Evolutionary conservation across 2,329 filamentous ascomycete genomes (phyloP), one percentile per base, ranked within the genome.

Genomic region (Xylariomycetidae sp.): DNA sequence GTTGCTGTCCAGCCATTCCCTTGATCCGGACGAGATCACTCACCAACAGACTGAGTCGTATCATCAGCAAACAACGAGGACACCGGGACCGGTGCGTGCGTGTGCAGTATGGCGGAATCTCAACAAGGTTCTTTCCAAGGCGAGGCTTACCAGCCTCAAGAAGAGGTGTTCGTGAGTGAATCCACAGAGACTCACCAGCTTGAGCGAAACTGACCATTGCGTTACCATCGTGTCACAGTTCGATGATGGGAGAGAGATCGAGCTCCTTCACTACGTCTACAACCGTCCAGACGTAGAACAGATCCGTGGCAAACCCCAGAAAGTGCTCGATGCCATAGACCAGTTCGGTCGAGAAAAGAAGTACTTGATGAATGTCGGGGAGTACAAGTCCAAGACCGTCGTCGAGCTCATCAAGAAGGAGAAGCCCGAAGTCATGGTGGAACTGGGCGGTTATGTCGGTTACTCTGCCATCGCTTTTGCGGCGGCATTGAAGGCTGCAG

Each of bases 391-490:
- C 29, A 70, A 68, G 41, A 80, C 87, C 33, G 75, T 90, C 2
- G 71, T 71, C 7, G 69, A 82, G 19, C 57, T 89, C 24, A 88
- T 92, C 38, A 64, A 65, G 14, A 65, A 82, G 42, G 63, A 70
- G 29, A 83, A 81, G 53, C 84, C 83, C 1, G 57, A 74, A 34
- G 68, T 68, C 3, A 85, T 88, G 76, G 70, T 90, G 29, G 85
- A 93, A 54, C 68, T 92, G 0, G 85, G 86, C 29, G 82, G 83
- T 30, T 92, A 90, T 57, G 71, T 88, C 14, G 85, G 85, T 25
- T 92, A 92, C 64, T 90, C 85, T 0, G 79, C 80, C 38, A 77
- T 92, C 38, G 67, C 87, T 2, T 90, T 89, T 50, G 82, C 75
- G 27, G 68, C 76, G 22, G 79, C 80, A 1, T 63, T 85, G 12